Evolutionary conservation across 495 filamentous ascomycete genomes (phyloP).

Genomic region (Friedmanniomyces simplex): DNA sequence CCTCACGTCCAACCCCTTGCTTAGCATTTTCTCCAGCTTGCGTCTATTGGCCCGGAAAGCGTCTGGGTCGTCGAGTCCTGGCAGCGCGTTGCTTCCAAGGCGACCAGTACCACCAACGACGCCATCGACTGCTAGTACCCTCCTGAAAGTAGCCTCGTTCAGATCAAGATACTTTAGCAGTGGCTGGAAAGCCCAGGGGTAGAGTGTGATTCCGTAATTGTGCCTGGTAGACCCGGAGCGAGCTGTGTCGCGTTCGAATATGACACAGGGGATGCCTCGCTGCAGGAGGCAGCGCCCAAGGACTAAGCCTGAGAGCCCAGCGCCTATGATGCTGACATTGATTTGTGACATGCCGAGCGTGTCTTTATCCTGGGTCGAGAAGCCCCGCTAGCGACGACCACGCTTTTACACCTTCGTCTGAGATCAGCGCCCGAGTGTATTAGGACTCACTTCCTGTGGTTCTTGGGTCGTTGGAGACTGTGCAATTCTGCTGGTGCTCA

Average conservation of each 20-base stretch:
- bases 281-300: conserved; percentile 28
- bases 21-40: conserved; percentile 26
- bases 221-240: conserved; percentile 10
- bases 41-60: conserved; percentile 29
- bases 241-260: conserved; percentile 24
- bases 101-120: conserved; percentile 5
- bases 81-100: background rate
- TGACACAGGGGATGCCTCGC: conserved; percentile 23
- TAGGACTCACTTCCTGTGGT: no score
- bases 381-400: no score
- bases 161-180: conserved; percentile 29
- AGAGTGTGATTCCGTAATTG: conserved; percentile 33
- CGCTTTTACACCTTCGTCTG: no score
- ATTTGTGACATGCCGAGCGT: background rate
- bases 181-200: conserved; percentile 27
- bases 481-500: no score
- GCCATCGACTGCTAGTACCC: conserved; percentile 25
- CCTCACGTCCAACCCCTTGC: conserved; percentile 28
- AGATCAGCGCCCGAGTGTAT: no score
- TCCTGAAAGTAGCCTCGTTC: conserved; percentile 24
- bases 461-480: no score
- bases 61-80: background rate
- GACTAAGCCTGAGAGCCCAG: conserved; percentile 30
- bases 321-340: conserved; percentile 31
- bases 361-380: no score